phyloP scores from a whole-genome alignment of 768 basidiomycete species.

The Phlebiopsis flavidoalba region DNA sequence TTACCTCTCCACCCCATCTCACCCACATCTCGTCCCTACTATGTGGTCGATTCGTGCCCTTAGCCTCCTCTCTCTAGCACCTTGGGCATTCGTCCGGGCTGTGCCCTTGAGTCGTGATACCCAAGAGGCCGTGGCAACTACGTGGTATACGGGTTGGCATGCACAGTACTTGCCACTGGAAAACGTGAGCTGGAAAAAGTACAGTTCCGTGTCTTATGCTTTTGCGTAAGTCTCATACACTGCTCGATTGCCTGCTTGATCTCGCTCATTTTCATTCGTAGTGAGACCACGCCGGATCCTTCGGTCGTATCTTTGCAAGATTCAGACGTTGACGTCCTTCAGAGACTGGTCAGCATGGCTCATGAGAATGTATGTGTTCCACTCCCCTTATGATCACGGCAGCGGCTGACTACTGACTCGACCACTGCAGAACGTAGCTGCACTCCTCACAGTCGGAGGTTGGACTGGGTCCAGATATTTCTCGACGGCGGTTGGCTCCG shows the following conservation, averaged over 20 bases:
- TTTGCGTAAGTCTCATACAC: conserved; percentile 44
- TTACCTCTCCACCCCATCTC: not conserved
- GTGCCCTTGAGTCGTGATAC: conserved; percentile 6
- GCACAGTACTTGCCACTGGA: conserved; percentile 36
- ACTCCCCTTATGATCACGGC: not conserved
- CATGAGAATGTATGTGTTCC: conserved; percentile 28
- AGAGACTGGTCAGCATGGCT: conserved; percentile 48
- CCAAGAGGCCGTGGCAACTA: conserved; percentile 33
- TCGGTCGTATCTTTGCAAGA: conserved; percentile 26
- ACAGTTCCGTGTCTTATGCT: conserved; percentile 64
- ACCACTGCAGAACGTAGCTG: conserved; percentile 46
- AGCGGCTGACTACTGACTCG: not conserved
- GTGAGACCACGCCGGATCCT: conserved; percentile 29
- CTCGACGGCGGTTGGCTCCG: conserved; percentile 53
- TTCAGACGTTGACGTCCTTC: conserved; percentile 46
- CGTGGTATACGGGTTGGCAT: conserved; percentile 73
- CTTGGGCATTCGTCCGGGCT: not conserved
- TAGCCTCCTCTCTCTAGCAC: not conserved
- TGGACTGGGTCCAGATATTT: conserved; percentile 64
- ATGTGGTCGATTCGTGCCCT: not conserved
- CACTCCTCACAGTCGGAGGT: conserved; percentile 62
- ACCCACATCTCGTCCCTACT: not conserved
- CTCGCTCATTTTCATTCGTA: conserved; percentile 6
- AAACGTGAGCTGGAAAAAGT: conserved; percentile 59
- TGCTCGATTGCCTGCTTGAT: not conserved